Evolutionary conservation across 495 filamentous ascomycete genomes (phyloP).

Genomic region (Annulohypoxylon moriforme): DNA sequence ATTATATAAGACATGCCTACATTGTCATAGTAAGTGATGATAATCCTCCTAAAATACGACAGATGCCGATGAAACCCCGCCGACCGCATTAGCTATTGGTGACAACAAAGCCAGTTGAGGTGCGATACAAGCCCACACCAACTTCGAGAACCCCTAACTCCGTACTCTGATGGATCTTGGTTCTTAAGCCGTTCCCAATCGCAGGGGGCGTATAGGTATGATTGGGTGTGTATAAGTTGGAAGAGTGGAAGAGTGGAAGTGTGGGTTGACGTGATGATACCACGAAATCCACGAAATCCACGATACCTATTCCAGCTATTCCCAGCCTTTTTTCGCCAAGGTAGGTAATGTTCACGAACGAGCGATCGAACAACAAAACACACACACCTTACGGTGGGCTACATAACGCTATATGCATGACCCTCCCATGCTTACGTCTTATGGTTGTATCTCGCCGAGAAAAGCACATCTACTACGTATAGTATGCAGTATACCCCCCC

Average conservation of each 20-base stretch:
- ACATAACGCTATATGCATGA: slow-evolving; percentile 1
- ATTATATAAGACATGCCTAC: slow-evolving; percentile 16
- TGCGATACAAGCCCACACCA: slow-evolving; percentile 9
- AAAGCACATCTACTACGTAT: not conserved
- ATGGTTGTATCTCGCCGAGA: slow-evolving; percentile 32
- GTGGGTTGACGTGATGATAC: slow-evolving; percentile 27
- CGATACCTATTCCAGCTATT: slow-evolving; percentile 5
- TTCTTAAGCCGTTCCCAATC: slow-evolving; percentile 40
- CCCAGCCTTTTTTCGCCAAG: slow-evolving; percentile 8
- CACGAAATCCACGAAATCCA: no score
- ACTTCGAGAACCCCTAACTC: slow-evolving; percentile 27
- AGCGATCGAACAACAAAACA: slow-evolving; percentile 7
- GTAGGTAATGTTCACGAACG: slow-evolving; percentile 4
- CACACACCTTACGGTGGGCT: not conserved
- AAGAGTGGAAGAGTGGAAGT: slow-evolving; percentile 6
- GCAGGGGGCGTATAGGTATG: slow-evolving; percentile 8
- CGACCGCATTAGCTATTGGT: slow-evolving; percentile 8
- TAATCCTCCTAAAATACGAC: slow-evolving; percentile 2
- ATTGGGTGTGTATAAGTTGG: not conserved
- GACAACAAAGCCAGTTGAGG: slow-evolving; percentile 7
- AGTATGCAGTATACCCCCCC: not conserved
- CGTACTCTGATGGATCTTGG: slow-evolving; percentile 43
- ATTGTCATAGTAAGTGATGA: slow-evolving; percentile 5
- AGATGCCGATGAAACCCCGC: slow-evolving; percentile 21
- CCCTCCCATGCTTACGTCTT: slow-evolving; percentile 31